Evolutionary conservation across 192 early-diverging fungal species (phyloP).

Genomic region (Coemansia sp.): DNA sequence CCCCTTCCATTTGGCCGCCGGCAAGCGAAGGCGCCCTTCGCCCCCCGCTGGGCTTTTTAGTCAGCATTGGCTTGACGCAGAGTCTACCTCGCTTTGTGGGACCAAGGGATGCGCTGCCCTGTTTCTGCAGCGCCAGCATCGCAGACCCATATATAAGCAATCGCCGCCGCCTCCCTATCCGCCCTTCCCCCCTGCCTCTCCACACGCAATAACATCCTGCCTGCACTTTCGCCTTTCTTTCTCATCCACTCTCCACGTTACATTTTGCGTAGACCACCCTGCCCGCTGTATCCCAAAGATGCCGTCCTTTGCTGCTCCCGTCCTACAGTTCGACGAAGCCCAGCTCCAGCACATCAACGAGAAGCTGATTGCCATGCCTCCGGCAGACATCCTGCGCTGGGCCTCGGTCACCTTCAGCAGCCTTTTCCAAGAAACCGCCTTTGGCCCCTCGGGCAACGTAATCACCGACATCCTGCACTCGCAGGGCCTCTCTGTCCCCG

Average conservation of each 20-base stretch:
- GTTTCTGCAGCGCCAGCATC: too few species aligned
- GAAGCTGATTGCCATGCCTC: slow-evolving; percentile 61
- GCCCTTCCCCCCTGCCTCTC: too few species aligned
- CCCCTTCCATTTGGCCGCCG: too few species aligned
- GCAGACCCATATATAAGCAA: neutral
- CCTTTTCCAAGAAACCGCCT: slow-evolving; percentile 91
- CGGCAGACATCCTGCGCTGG: slow-evolving; percentile 84
- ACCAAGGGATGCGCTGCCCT: too few species aligned
- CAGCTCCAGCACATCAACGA: slow-evolving; percentile 72
- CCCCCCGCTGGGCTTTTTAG: too few species aligned
- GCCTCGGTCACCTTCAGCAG: slow-evolving; percentile 72
- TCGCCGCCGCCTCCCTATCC: too few species aligned
- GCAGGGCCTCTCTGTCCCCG: slow-evolving; percentile 56
- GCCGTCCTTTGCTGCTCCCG: slow-evolving; percentile 33
- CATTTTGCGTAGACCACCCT: neutral
- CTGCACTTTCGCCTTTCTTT: neutral
- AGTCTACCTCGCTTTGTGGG: too few species aligned
- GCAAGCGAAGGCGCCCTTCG: too few species aligned
- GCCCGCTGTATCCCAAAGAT: slow-evolving; percentile 6
- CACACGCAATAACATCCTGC: too few species aligned
- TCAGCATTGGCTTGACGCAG: too few species aligned
- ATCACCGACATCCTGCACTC: slow-evolving; percentile 82
- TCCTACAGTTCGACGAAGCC: slow-evolving; percentile 44
- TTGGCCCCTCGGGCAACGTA: slow-evolving; percentile 87
- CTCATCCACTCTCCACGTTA: neutral